phyloP scores from a whole-genome alignment of 192 early-diverging fungal genomes.

The Physocladia obscura region DNA sequence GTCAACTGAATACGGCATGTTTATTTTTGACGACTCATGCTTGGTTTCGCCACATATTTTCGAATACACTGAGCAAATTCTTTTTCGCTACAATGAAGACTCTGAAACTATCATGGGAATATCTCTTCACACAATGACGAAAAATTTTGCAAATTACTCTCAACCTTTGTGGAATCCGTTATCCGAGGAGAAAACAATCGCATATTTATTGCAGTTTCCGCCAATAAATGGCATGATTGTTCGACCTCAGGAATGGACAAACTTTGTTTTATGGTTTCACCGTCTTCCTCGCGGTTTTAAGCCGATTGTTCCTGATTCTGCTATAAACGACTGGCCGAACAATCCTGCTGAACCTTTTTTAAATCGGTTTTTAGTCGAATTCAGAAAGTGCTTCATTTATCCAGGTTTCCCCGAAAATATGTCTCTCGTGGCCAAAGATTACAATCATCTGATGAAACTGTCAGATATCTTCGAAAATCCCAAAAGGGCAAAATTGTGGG shows the following conservation, averaged over 20 bases:
- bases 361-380: slow-evolving; percentile 17
- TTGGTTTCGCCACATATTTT: slow-evolving; percentile 28
- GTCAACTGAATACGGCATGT: slow-evolving; percentile 13
- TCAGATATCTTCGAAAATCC: no score
- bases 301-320: slow-evolving; percentile 7
- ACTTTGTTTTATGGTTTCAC: slow-evolving; percentile 22
- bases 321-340: neutral
- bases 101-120: slow-evolving; percentile 3
- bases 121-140: neutral
- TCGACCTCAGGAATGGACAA: neutral
- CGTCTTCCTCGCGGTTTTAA: slow-evolving; percentile 2
- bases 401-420: neutral
- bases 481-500: neutral
- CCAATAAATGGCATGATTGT: slow-evolving; percentile 4
- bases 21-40: slow-evolving; percentile 18
- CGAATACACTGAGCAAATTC: slow-evolving; percentile 28
- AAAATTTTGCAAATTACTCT: neutral
- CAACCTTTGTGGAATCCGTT: neutral
- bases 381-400: neutral
- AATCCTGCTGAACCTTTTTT: slow-evolving; percentile 9
- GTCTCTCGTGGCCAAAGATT: neutral
- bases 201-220: slow-evolving; percentile 19
- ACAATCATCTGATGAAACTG: neutral
- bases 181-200: neutral
- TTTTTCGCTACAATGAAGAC: neutral